Evolutionary conservation across 768 basidiomycete genomes (phyloP), one percentile per base, ranked within the genome.

Genomic region (Rhodotorula toruloides): DNA sequence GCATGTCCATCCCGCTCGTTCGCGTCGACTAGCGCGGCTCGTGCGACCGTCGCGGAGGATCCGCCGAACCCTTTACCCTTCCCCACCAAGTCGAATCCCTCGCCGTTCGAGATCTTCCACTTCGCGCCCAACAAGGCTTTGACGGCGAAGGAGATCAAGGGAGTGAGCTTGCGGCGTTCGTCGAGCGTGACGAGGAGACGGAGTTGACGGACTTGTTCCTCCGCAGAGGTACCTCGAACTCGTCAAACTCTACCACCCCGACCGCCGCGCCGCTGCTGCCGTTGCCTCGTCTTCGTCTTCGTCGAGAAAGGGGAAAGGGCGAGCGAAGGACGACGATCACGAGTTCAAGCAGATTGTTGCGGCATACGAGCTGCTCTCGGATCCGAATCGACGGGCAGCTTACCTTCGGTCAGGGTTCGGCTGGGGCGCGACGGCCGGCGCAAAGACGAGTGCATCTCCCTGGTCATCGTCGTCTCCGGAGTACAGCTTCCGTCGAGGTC

Each of bases 91-190:
- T 9, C 46, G 27, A 31, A 62, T 42, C 64, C 68, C 0, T 56
- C 64, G 27, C 68, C 68, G 29, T 70, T 65, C 37, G 68, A 70
- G 16, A 66, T 70, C 57, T 70, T 70, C 29, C 68, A 70, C 47
- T 58, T 70, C 60, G 8, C 34, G 12, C 63, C 43, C 8, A 32
- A 52, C 37, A 11, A 39, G 25, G 14, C 4, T 12, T 16, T 54
- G 5, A 37, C 37, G 25, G 5, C n/a, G 6, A 54, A 54, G 34
- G 53, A 39, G 14, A 27, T 54, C 53, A 54, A 54, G 34, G 37
- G 32, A 37, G 53, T 54, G 5, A 22, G 53, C 47, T 48, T 6
- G 4, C 27, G n/a, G 47, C 47, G 31, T 5, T 1, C 14, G 29
- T 32, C 48, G 13, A 3, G 29, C 27, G 9, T 42, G 21, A 21